Base-by-base conservation (phyloP, 345 rosid species). In the Psidium guajava region DNA sequence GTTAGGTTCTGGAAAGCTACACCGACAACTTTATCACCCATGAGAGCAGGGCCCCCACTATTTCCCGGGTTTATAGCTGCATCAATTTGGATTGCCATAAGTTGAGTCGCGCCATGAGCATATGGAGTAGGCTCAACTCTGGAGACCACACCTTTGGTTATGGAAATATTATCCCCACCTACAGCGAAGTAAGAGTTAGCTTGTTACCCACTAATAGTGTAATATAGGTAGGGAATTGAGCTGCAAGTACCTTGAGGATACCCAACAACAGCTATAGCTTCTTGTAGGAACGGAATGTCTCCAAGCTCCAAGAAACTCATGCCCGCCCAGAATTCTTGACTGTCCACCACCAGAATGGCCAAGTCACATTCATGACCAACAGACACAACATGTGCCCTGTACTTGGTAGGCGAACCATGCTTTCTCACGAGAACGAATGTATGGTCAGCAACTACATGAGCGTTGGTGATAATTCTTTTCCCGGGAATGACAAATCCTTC, bases 51-150 rank as follows among this genome's bases (percentile, higher is more conserved):
- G 8, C 98, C 98, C 82, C 99, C 97, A 85, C 98, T 94, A 61
- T 95, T 94, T 42, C 98, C 98, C 0, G 98, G 98, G 90, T 95
- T 96, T 83, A 96, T 96, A 36, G 98, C 98, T 21, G 99, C 98
- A 89, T 96, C 98, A 85, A 96, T 95, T 88, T 96, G 98, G 90
- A 96, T 95, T 54, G 98, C 99, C 98, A 95, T 92, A 52, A 96
- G 91, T 86, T 94, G 98, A 15, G 96, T 92, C 11, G 98, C 95
- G 42, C 98, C 96, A 6, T 95, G 99, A 15, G 91, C 98, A 82
- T 96, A 95, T 55, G 95, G 98, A 32, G 97, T 94, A 6, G 95
- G 98, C 87, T 96, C 98, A 88, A 96, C 98, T 86, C 99, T 92
- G 22, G 99, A 96, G 82, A 96, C 99, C 82, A 95, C 96, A 58